phyloP scores from a whole-genome alignment of 2,329 filamentous ascomycete genomes.

The Leptographium wingfieldii region DNA sequence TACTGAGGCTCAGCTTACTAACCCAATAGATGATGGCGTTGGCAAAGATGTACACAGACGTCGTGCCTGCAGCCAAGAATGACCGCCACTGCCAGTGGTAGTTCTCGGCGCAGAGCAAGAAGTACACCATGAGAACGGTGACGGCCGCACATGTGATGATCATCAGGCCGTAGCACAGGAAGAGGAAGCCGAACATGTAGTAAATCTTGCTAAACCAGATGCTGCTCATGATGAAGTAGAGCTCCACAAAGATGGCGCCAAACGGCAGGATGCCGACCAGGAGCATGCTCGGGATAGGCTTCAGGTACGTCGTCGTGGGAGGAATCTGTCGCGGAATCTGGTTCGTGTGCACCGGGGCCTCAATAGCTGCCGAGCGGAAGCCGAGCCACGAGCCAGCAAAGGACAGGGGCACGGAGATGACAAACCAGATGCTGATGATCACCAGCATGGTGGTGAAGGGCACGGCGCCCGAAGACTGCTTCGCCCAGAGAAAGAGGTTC shows the following conservation, averaged over 20 bases:
- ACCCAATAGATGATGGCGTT: conserved; percentile 88
- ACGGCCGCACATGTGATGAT: conserved; percentile 88
- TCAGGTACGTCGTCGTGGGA: conserved; percentile 63
- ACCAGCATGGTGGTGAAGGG: conserved; percentile 96
- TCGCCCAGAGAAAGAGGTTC: conserved; percentile 92
- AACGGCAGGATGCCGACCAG: conserved; percentile 89
- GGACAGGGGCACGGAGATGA: conserved; percentile 88
- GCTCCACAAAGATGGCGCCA: conserved; percentile 91
- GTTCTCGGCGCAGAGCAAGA: conserved; percentile 88
- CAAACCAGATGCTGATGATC: conserved; percentile 87
- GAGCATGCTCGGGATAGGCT: conserved; percentile 78
- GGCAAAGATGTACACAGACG: conserved; percentile 79
- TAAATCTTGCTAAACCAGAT: conserved; percentile 99
- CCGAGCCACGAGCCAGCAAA: conserved; percentile 86
- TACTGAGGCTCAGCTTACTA: conserved; percentile 74
- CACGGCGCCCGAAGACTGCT: conserved; percentile 82
- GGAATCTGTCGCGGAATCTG: conserved; percentile 97
- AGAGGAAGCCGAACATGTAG: conserved; percentile 99
- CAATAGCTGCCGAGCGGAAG: conserved; percentile 61
- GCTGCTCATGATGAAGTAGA: conserved; percentile 98
- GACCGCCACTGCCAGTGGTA: conserved; percentile 99
- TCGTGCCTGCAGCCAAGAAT: conserved; percentile 84
- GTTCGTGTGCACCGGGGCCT: conserved; percentile 83
- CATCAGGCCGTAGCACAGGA: conserved; percentile 95
- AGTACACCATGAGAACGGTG: conserved; percentile 90